A percentile compares a stretch with the other conserved stretches of the same genome.
phyloP scores from a whole-genome alignment of 768 basidiomycete species.

The Cubamyces sp. region DNA sequence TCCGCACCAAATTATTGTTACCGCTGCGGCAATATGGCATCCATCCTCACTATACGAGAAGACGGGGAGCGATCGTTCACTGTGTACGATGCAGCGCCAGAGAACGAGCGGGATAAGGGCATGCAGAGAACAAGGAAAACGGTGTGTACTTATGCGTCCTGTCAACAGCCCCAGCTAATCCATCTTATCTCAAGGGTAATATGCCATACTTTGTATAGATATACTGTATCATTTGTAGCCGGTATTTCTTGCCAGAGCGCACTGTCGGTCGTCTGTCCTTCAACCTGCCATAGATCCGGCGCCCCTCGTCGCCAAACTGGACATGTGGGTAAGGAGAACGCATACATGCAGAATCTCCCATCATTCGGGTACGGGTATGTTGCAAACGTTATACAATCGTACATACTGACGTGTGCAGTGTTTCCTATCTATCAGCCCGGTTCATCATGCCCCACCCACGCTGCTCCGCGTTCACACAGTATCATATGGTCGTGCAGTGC shows the following conservation, averaged over 20 bases:
- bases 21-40: constrained; percentile 88
- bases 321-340: too few relatives aligned
- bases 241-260: too few relatives aligned
- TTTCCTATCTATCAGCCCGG: too few relatives aligned
- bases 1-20: constrained; percentile 89
- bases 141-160: constrained; percentile 49
- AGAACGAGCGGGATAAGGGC: constrained; percentile 86
- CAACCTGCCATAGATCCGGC: too few relatives aligned
- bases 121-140: constrained; percentile 69
- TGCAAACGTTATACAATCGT: background rate
- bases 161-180: background rate
- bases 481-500: constrained; percentile 41
- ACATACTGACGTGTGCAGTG: background rate
- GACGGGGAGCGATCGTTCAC: constrained; percentile 70
- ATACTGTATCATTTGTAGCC: constrained; percentile 6
- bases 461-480: constrained; percentile 4
- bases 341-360: background rate
- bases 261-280: too few relatives aligned
- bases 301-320: too few relatives aligned
- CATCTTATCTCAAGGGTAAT: constrained; percentile 41
- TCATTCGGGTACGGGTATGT: background rate
- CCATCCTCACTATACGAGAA: constrained; percentile 83
- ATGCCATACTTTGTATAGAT: constrained; percentile 59
- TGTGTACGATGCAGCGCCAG: constrained; percentile 85
- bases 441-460: too few relatives aligned